Conservation (phyloP, 2,329 filamentous ascomycete species). For the Xylariomycetidae sp. region DNA sequence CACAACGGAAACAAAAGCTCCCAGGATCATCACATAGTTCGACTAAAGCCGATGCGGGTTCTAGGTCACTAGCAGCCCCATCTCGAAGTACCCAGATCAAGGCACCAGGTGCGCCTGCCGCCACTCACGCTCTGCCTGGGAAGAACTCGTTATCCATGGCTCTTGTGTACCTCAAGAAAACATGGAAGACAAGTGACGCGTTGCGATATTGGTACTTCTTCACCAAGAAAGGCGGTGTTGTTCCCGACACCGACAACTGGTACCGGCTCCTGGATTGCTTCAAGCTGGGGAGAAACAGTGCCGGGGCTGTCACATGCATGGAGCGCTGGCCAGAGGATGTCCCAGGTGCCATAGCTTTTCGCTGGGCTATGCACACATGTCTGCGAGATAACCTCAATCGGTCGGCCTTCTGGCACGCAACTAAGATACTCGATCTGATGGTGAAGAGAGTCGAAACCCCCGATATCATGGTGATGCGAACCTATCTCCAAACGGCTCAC, state of each 20-base stretch:
- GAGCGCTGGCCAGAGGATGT: conserved; percentile 43
- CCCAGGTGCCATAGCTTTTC: conserved; percentile 53
- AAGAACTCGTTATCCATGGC: conserved; percentile 64
- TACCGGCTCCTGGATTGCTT: conserved; percentile 64
- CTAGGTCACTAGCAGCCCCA: not conserved
- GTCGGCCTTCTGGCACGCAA: conserved; percentile 63
- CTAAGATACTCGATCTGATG: conserved; percentile 63
- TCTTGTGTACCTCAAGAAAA: conserved; percentile 57
- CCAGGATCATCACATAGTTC: not conserved
- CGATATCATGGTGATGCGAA: conserved; percentile 46
- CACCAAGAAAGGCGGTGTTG: conserved; percentile 54
- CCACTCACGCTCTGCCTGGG: conserved; percentile 39
- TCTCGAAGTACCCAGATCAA: conserved; percentile 5
- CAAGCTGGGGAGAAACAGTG: conserved; percentile 61
- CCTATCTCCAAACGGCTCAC: conserved; percentile 55
- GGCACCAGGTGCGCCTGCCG: conserved; percentile 14
- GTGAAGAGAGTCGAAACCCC: conserved; percentile 34
- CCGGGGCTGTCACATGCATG: conserved; percentile 56
- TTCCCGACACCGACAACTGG: conserved; percentile 70
- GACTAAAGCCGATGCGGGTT: conserved; percentile 1
- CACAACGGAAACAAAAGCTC: not conserved
- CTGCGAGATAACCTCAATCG: conserved; percentile 71
- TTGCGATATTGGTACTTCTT: conserved; percentile 74
- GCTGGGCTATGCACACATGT: conserved; percentile 70
- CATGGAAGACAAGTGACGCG: conserved; percentile 58